Base-by-base conservation (phyloP, 805 yeast genomes). In the Lipomyces lipofer region DNA sequence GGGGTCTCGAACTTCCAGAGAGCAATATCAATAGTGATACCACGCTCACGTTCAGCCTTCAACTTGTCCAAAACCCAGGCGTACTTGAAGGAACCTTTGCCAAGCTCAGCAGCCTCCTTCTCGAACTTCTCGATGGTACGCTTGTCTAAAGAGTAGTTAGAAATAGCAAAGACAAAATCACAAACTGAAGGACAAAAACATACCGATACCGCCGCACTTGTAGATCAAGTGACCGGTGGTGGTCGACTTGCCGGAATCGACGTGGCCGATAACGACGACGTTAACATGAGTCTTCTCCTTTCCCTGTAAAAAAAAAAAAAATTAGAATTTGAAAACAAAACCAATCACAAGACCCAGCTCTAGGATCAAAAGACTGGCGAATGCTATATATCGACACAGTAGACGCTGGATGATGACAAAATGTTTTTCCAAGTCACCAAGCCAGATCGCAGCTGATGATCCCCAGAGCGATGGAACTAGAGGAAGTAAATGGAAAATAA, bases 231-330 rank as follows among this genome's bases (percentile, higher is more conserved):
- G 97, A 80, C 97, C 97, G 77, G 98, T 91, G 80, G 97, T 92
- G 75, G 98, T 91, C 66, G 97, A 92, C 83, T 88, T 87, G 81
- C 92, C 92, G 73, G 97, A 91, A 82, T 92, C 98, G 97, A 94
- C 98, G 96, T 92, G 98, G 81, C 98, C 99, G 79, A 92, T 92
- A 77, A 94, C 98, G 79, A 94, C 99, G 82, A 92, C 95, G 96
- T 92, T 92, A 83, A 92, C 88, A 88, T 92, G 98, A 80, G 82
- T 73, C 86, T 92, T 60, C 21, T 59, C 63, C 30, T 59, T 59
- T 43, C 63, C 63, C 63, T 59, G 47, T 30, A 36, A 21, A 1
- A 28, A n/a, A n/a, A n/a, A n/a, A n/a, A n/a, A n/a, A n/a, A n/a
- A 30, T 30, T 13, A 22, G 17, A 29, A n/a, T 29, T 29, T 3